Percentiles rank a stretch among this genome's conserved stretches.
These are phyloP conservation scores for Neofusicoccum ribis DNA, from an alignment of 2,329 filamentous ascomycete genomes.

Conservation along the genomic window DNA sequence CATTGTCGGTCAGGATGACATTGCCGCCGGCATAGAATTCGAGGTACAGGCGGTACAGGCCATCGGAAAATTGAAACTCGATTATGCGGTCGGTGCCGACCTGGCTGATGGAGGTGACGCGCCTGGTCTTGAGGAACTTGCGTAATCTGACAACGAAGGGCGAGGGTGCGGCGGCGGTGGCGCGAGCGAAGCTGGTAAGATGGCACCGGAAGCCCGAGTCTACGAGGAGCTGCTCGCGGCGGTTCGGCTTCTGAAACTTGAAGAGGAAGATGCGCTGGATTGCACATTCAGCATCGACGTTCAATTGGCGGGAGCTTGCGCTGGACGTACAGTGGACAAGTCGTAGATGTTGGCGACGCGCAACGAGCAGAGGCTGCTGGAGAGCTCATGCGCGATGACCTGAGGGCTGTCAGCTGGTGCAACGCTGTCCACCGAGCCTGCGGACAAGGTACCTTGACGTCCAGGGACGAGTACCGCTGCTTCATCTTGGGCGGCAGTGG, in stretches of 20 bases:
- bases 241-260: slow-evolving; percentile 88
- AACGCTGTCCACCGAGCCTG: background rate
- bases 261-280: slow-evolving; percentile 81
- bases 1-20: slow-evolving; percentile 84
- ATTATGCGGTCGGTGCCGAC: slow-evolving; percentile 92
- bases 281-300: slow-evolving; percentile 19
- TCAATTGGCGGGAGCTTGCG: background rate
- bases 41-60: slow-evolving; percentile 80
- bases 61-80: slow-evolving; percentile 90
- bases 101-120: slow-evolving; percentile 78
- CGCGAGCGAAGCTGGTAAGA: slow-evolving; percentile 84
- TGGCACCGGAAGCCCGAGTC: slow-evolving; percentile 97
- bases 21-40: slow-evolving; percentile 98
- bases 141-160: slow-evolving; percentile 81
- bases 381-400: slow-evolving; percentile 94
- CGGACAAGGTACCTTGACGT: slow-evolving; percentile 62
- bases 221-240: slow-evolving; percentile 85
- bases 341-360: slow-evolving; percentile 95
- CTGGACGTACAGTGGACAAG: slow-evolving; percentile 67
- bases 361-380: slow-evolving; percentile 70
- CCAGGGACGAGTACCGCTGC: slow-evolving; percentile 76
- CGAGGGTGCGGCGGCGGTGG: slow-evolving; percentile 81
- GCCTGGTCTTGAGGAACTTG: slow-evolving; percentile 83
- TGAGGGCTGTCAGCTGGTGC: slow-evolving; percentile 39
- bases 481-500: slow-evolving; percentile 57